A percentile compares a stretch with the other conserved stretches of the same genome.
Conservation (phyloP, 805 yeast genomes). For the Candida chauliodis region DNA sequence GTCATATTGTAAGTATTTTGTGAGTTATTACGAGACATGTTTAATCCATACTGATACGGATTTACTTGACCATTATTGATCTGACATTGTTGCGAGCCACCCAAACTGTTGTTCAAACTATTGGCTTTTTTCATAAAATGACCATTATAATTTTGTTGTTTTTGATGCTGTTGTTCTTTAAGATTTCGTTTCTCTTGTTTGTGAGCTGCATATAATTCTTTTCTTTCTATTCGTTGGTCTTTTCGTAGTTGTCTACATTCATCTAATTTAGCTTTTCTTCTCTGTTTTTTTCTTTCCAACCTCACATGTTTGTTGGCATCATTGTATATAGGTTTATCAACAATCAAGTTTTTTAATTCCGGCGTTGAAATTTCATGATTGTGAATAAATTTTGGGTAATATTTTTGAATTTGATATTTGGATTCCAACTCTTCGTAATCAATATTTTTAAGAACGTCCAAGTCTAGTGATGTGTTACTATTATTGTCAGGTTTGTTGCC, state of each 20-base stretch:
- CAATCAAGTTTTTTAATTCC: conserved; percentile 26
- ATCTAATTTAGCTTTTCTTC: conserved; percentile 9
- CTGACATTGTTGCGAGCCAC: background rate
- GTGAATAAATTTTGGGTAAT: conserved; percentile 37
- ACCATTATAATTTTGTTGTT: conserved; percentile 1
- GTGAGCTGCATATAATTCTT: conserved; percentile 3
- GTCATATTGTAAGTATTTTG: conserved; percentile 2
- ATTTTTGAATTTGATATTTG: conserved; percentile 32
- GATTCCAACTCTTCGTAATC: conserved; percentile 36
- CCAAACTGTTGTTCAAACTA: conserved; percentile 2
- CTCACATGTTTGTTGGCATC: conserved; percentile 33
- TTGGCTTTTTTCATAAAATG: conserved; percentile 6
- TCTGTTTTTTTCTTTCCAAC: conserved; percentile 3
- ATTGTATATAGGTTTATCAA: conserved; percentile 38
- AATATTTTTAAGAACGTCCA: conserved; percentile 21
- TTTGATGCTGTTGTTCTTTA: conserved; percentile 5
- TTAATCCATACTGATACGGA: conserved; percentile 4
- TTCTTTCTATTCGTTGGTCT: conserved; percentile 11
- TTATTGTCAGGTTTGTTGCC: background rate
- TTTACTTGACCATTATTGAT: conserved; percentile 2
- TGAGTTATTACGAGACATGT: background rate
- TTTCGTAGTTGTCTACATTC: conserved; percentile 4
- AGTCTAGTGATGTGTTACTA: background rate
- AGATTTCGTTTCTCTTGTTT: background rate
- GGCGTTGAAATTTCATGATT: conserved; percentile 37